Percentiles rank a stretch among this genome's conserved stretches.
Evolutionary conservation across 306 rosid species (phyloP).

Genomic region (Cucumis hystrix): DNA sequence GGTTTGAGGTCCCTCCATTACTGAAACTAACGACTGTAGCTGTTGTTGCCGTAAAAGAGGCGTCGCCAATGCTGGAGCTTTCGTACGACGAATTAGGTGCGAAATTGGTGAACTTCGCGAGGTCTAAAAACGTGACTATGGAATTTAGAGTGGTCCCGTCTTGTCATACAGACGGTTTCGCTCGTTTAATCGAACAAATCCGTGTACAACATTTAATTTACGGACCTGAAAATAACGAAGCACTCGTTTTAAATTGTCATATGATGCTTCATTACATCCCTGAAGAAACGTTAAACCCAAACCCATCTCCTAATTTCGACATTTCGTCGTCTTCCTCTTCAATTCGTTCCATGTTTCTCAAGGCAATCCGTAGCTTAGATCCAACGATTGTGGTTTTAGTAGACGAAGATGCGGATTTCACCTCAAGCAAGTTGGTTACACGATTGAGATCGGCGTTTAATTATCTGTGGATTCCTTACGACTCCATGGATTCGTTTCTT

Average conservation of each 20-base stretch:
- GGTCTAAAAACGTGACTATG: constrained; percentile 42
- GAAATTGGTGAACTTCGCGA: constrained; percentile 59
- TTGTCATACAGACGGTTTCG: constrained; percentile 44
- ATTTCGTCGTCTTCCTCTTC: constrained; percentile 19
- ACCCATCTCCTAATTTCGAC: constrained; percentile 3
- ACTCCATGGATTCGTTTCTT: constrained; percentile 66
- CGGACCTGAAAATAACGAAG: constrained; percentile 25
- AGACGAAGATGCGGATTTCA: constrained; percentile 81
- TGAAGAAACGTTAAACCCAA: constrained; percentile 35
- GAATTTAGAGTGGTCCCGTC: constrained; percentile 64
- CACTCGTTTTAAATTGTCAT: constrained; percentile 71
- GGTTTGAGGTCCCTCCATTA: constrained; percentile 45
- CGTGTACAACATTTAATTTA: constrained; percentile 47
- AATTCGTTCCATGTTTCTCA: constrained; percentile 43
- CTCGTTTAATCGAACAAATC: constrained; percentile 49
- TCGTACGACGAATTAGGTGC: constrained; percentile 63
- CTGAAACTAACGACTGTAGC: constrained; percentile 68
- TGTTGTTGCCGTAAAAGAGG: constrained; percentile 10
- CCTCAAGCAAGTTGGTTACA: constrained; percentile 40
- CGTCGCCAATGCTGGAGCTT: constrained; percentile 58
- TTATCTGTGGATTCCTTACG: constrained; percentile 88
- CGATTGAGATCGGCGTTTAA: constrained; percentile 74
- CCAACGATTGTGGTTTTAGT: constrained; percentile 61
- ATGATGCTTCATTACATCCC: constrained; percentile 89
- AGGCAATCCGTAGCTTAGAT: constrained; percentile 42